Conservation (phyloP, 108 stramenopile genomes). For the Aurantiochytrium sp. region DNA sequence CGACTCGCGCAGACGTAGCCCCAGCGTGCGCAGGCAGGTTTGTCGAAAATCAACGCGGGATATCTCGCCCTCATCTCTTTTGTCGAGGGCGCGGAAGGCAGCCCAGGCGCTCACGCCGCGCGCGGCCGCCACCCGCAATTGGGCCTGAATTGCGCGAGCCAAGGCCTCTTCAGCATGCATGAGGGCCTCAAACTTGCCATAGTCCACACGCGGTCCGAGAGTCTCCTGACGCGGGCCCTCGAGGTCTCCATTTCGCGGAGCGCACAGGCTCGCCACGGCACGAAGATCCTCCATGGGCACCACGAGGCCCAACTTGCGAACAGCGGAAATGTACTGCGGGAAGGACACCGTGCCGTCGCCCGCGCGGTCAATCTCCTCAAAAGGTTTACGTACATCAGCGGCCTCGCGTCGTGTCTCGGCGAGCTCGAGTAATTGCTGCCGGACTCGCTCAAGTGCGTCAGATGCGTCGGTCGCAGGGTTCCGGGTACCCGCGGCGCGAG, state of each 20-base stretch:
- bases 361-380: neutral
- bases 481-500: too few species aligned
- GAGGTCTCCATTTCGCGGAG: neutral
- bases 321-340: neutral
- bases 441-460: neutral
- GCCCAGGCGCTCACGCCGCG: neutral
- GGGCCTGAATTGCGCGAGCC: neutral
- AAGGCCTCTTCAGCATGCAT: neutral
- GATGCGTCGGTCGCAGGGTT: neutral
- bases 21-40: neutral
- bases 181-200: neutral
- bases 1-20: neutral
- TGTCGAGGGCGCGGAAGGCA: neutral
- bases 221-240: neutral
- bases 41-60: neutral
- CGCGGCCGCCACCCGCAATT: neutral
- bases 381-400: neutral
- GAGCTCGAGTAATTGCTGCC: neutral
- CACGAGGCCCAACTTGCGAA: neutral
- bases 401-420: neutral
- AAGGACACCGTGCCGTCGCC: neutral
- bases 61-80: neutral
- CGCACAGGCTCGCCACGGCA: neutral
- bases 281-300: constrained; percentile 1
- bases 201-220: neutral